Conservation (phyloP, 345 rosid genomes). For the Brassica juncea region DNA sequence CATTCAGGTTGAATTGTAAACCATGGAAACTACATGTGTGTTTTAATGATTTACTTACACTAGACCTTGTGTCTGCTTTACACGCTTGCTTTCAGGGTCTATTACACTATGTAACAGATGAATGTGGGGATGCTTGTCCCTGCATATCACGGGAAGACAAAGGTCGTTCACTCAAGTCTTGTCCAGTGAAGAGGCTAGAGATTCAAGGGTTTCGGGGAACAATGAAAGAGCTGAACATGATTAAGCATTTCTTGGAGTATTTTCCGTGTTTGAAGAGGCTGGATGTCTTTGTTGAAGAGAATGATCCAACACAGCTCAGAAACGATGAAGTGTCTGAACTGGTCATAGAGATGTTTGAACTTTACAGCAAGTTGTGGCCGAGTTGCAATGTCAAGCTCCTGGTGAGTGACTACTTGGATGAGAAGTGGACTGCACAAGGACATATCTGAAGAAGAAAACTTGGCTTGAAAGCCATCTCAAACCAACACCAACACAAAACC, state of each 20-base stretch:
- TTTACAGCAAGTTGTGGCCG: not conserved
- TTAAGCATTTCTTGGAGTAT: not conserved
- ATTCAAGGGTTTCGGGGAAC: not conserved
- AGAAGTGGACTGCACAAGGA: not conserved
- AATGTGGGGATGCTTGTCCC: conserved; percentile 8
- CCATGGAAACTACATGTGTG: not conserved
- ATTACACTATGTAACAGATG: conserved; percentile 4
- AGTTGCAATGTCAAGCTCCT: conserved; percentile 12
- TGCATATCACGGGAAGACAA: not conserved
- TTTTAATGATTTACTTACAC: not conserved
- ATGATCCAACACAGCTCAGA: conserved; percentile 8
- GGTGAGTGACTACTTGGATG: not conserved
- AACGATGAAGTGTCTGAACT: not conserved
- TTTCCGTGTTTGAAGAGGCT: not conserved
- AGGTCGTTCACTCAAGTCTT: not conserved
- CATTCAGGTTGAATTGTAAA: not conserved
- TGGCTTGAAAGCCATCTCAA: not conserved
- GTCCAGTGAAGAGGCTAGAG: conserved; percentile 8
- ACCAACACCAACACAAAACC: not conserved
- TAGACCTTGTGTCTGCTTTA: not conserved
- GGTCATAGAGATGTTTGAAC: not conserved
- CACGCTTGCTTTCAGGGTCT: not conserved
- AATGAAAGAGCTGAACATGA: not conserved
- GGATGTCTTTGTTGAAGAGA: not conserved
- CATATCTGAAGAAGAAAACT: not conserved